Conservation (phyloP, 2,329 filamentous ascomycete species). For the Pyrenochaeta sp. region DNA sequence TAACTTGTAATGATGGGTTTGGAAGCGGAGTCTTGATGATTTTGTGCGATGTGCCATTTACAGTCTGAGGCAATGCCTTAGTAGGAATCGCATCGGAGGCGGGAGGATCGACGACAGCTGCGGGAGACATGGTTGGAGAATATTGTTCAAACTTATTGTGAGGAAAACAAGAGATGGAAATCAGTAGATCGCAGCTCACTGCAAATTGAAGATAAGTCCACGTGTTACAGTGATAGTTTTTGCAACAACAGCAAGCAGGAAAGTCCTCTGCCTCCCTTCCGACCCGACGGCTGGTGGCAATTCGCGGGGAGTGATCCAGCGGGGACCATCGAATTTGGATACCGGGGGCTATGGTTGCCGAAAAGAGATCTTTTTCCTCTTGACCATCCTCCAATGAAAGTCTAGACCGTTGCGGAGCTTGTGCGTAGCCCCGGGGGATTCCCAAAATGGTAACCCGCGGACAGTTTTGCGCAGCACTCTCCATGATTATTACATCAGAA, state of each 20-base stretch:
- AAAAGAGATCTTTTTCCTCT: constrained; percentile 7
- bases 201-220: constrained; percentile 8
- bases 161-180: too few relatives aligned
- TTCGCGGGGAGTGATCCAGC: constrained; percentile 9
- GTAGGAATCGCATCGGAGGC: constrained; percentile 1
- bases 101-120: constrained; percentile 11
- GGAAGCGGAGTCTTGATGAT: constrained; percentile 34
- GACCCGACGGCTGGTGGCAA: constrained; percentile 4
- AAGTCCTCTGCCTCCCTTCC: neutral
- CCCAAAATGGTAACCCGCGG: constrained; percentile 4
- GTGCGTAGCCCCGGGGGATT: constrained; percentile 10
- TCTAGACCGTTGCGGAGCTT: neutral
- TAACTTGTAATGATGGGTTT: constrained; percentile 67
- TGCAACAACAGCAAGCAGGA: neutral
- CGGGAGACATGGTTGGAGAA: constrained; percentile 25
- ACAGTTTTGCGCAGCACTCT: too few relatives aligned
- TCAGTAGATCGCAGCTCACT: too few relatives aligned
- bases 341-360: constrained; percentile 18
- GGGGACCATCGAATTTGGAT: constrained; percentile 5
- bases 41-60: constrained; percentile 14
- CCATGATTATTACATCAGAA: too few relatives aligned
- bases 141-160: neutral
- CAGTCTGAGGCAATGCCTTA: constrained; percentile 12
- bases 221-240: constrained; percentile 2
- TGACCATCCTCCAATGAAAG: constrained; percentile 5